A percentile compares a stretch with the other conserved stretches of the same genome.
Evolutionary conservation across 1,284 basidiomycete species (phyloP).

Genomic region (Kalmanozyma brasiliensis): DNA sequence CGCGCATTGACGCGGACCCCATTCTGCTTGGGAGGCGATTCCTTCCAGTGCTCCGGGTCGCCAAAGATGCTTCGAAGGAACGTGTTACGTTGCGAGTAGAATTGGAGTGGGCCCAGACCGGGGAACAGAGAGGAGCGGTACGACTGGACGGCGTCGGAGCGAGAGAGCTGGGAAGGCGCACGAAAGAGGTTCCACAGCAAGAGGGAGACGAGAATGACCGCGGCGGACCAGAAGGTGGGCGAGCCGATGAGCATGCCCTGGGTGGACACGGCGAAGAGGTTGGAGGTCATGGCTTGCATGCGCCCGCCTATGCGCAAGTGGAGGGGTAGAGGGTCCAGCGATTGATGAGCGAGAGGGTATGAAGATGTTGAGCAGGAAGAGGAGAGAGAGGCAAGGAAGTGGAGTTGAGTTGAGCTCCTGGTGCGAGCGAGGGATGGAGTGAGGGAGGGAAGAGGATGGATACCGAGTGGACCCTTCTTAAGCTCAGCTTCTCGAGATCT

Average conservation of each 20-base stretch:
- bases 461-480: too few relatives aligned
- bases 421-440: too few relatives aligned
- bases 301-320: not conserved
- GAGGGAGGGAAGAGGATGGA: too few relatives aligned
- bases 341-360: not conserved
- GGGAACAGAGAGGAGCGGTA: constrained; percentile 26
- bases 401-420: too few relatives aligned
- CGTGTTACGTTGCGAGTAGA: constrained; percentile 41
- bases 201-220: constrained; percentile 18
- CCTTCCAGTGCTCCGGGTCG: constrained; percentile 38
- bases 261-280: constrained; percentile 26
- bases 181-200: constrained; percentile 29
- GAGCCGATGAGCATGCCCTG: constrained; percentile 30
- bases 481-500: too few relatives aligned
- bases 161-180: constrained; percentile 27
- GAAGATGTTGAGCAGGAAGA: not conserved
- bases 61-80: constrained; percentile 48
- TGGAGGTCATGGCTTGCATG: constrained; percentile 20
- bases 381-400: too few relatives aligned
- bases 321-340: too few relatives aligned
- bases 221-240: constrained; percentile 31
- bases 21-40: constrained; percentile 20
- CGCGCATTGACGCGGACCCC: constrained; percentile 34
- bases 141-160: constrained; percentile 18
- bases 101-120: constrained; percentile 31